Evolutionary conservation across 257 asterid species (phyloP).

Genomic region (Solanum piurae): DNA sequence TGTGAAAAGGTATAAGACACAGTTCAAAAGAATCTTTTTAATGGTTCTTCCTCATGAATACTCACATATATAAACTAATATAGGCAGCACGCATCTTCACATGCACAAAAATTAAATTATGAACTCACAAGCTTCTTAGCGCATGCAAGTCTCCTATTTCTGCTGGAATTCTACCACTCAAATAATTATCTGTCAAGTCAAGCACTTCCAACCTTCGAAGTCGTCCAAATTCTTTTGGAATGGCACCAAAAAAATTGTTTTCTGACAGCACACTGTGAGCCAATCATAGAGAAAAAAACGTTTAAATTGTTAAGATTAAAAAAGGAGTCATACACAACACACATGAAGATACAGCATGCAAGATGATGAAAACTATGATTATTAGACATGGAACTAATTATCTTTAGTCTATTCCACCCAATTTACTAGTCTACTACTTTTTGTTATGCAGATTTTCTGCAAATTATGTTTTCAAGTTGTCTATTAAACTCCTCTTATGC

Average conservation of each 20-base stretch:
- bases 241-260: conserved; percentile 57
- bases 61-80: not conserved
- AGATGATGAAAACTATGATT: not conserved
- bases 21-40: not conserved
- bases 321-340: not conserved
- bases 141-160: conserved; percentile 57
- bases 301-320: not conserved
- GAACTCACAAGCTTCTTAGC: conserved; percentile 55
- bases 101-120: not conserved
- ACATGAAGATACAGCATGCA: not conserved
- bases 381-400: not conserved
- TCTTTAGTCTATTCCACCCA: not conserved
- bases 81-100: not conserved
- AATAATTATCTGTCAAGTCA: conserved; percentile 65
- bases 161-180: conserved; percentile 66
- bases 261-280: conserved; percentile 35
- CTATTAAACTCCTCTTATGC: not conserved
- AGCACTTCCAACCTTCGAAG: conserved; percentile 51
- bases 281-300: not conserved
- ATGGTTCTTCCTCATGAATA: not conserved
- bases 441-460: not conserved
- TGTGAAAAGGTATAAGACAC: conserved; percentile 7
- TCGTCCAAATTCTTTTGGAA: conserved; percentile 59
- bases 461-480: not conserved
- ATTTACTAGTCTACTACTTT: not conserved